These are phyloP conservation scores for Trichoderma gracile DNA, from an alignment of 2,329 filamentous ascomycete species.

Conservation along the genomic window DNA sequence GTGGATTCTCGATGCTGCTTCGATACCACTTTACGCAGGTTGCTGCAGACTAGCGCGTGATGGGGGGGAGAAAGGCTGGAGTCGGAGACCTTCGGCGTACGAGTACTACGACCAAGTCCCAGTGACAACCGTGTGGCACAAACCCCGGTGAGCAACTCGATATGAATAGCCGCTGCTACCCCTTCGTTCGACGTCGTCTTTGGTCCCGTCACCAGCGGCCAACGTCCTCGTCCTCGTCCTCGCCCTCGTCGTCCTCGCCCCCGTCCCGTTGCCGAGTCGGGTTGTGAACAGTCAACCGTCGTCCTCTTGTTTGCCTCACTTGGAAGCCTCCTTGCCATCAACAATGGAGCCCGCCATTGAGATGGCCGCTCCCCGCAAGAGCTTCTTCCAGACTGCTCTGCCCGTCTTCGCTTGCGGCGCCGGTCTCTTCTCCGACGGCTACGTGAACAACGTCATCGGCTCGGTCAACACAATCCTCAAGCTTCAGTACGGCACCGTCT, in stretches of 20 bases:
- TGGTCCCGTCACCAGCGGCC: slow-evolving; percentile 8
- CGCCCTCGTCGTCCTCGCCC: neutral
- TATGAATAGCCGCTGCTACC: slow-evolving; percentile 23
- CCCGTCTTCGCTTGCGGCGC: slow-evolving; percentile 87
- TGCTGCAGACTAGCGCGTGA: slow-evolving; percentile 10
- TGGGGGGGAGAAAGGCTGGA: slow-evolving; percentile 3
- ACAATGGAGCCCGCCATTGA: slow-evolving; percentile 26
- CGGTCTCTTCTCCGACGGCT: slow-evolving; percentile 88
- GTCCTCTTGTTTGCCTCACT: neutral
- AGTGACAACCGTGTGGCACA: neutral
- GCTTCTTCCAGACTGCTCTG: slow-evolving; percentile 38
- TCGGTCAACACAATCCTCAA: slow-evolving; percentile 77
- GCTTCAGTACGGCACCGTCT: slow-evolving; percentile 68
- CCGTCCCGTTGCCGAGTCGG: neutral
- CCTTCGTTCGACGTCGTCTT: slow-evolving; percentile 5
- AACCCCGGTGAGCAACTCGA: slow-evolving; percentile 5
- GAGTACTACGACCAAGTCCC: neutral
- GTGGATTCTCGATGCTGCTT: neutral
- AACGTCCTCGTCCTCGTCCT: neutral
- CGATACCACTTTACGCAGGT: slow-evolving; percentile 7
- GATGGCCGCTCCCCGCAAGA: slow-evolving; percentile 26
- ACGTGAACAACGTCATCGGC: slow-evolving; percentile 89
- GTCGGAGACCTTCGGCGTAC: neutral
- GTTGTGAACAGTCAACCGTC: neutral
- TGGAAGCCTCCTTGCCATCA: neutral